Percentiles rank a stretch among this genome's conserved stretches.
These are phyloP conservation scores for Stylosanthes scabra DNA, from an alignment of 331 rosid species.

Conservation along the genomic window DNA sequence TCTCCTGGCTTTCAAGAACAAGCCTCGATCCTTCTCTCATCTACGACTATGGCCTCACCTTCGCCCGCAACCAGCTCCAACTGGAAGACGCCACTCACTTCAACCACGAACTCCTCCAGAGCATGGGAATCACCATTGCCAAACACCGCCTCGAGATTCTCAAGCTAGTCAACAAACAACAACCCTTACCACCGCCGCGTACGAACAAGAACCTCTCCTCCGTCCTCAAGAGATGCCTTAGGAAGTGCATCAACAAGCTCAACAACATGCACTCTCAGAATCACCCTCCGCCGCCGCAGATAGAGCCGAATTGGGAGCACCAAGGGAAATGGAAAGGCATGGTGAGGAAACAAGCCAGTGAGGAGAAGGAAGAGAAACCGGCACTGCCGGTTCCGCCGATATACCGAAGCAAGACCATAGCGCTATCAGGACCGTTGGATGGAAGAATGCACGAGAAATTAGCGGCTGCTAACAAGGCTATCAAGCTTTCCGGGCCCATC, in stretches of 20 bases:
- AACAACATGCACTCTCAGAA: too few species aligned
- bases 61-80: constrained; percentile 73
- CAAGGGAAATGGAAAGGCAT: constrained; percentile 60
- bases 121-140: constrained; percentile 88
- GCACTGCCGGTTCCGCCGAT: constrained; percentile 28
- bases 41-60: constrained; percentile 77
- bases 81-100: constrained; percentile 65
- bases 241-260: constrained; percentile 55
- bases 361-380: constrained; percentile 46
- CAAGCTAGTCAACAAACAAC: constrained; percentile 66
- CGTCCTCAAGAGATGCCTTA: constrained; percentile 57
- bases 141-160: constrained; percentile 91
- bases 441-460: constrained; percentile 55
- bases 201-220: constrained; percentile 43
- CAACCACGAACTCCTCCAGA: constrained; percentile 89
- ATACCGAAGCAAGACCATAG: constrained; percentile 51
- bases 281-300: background rate
- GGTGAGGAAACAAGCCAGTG: constrained; percentile 46
- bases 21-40: constrained; percentile 66
- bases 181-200: background rate
- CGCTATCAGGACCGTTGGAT: constrained; percentile 87
- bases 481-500: constrained; percentile 74
- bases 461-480: constrained; percentile 31
- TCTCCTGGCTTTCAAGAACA: constrained; percentile 87
- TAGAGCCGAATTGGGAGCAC: constrained; percentile 29